phyloP scores from a whole-genome alignment of 805 yeast genomes.

The Candida pseudoglaebosa region DNA sequence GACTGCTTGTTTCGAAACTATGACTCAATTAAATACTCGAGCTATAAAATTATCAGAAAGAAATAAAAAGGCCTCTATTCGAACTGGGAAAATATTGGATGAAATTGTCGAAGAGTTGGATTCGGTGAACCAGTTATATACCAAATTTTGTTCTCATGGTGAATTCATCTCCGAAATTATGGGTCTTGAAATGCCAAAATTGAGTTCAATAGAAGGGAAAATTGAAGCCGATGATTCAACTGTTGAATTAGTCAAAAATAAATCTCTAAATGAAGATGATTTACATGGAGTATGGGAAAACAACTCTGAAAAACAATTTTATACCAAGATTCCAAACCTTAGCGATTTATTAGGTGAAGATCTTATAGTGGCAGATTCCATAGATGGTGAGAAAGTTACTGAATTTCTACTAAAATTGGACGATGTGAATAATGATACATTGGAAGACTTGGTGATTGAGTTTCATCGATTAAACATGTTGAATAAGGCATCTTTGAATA shows the following conservation, averaged over 20 bases:
- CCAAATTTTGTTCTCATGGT: conserved; percentile 41
- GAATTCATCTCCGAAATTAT: conserved; percentile 42
- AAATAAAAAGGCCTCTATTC: conserved; percentile 53
- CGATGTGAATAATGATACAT: conserved; percentile 42
- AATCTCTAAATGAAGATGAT: conserved; percentile 21
- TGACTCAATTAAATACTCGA: conserved; percentile 33
- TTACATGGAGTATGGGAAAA: conserved; percentile 53
- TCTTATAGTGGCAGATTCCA: conserved; percentile 11
- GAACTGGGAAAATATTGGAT: conserved; percentile 59
- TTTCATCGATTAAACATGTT: conserved; percentile 53
- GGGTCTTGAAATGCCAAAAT: conserved; percentile 16
- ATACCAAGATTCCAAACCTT: conserved; percentile 49
- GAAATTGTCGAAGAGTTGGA: conserved; percentile 36
- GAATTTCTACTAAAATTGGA: conserved; percentile 43
- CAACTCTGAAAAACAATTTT: conserved; percentile 61
- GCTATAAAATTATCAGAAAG: conserved; percentile 31
- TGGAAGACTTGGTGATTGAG: conserved; percentile 44
- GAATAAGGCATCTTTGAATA: conserved; percentile 68
- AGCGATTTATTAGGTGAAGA: conserved; percentile 20
- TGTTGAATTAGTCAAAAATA: conserved; percentile 21
- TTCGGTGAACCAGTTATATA: conserved; percentile 30
- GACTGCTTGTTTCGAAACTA: conserved; percentile 35
- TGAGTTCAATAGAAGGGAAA: conserved; percentile 5
- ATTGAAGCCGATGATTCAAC: conserved; percentile 10
- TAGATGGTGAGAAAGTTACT: conserved; percentile 38